Evolutionary conservation across 345 rosid species (phyloP).

Genomic region (Brassica carinata): DNA sequence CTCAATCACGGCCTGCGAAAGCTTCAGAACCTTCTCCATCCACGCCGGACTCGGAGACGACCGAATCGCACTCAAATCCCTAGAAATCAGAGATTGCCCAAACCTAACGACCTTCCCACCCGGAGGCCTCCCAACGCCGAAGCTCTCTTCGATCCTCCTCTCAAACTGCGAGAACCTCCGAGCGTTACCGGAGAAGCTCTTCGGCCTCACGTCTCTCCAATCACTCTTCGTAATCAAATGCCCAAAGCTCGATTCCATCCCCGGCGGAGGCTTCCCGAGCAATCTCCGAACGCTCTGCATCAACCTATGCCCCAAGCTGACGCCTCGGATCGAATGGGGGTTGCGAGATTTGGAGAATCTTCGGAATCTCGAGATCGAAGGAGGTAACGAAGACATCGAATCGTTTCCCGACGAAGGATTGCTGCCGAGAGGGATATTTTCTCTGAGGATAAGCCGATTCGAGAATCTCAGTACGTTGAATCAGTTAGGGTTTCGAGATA

Average conservation of each 20-base stretch:
- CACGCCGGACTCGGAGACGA: slow-evolving; percentile 40
- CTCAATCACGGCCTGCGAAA: slow-evolving; percentile 32
- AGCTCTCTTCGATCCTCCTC: slow-evolving; percentile 40
- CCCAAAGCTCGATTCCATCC: slow-evolving; percentile 33
- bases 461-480: slow-evolving; percentile 26
- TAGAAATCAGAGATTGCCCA: slow-evolving; percentile 44
- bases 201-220: slow-evolving; percentile 38
- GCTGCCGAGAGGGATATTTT: slow-evolving; percentile 32
- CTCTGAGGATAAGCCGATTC: slow-evolving; percentile 38
- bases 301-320: slow-evolving; percentile 39
- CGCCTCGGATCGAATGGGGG: slow-evolving; percentile 36
- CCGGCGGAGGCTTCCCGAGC: slow-evolving; percentile 43
- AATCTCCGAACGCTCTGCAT: slow-evolving; percentile 38
- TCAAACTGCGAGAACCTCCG: slow-evolving; percentile 43
- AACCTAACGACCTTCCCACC: slow-evolving; percentile 33
- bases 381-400: slow-evolving; percentile 29
- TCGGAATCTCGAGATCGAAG: slow-evolving; percentile 43
- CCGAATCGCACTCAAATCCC: slow-evolving; percentile 28
- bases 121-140: slow-evolving; percentile 41
- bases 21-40: slow-evolving; percentile 30
- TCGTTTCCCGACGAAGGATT: slow-evolving; percentile 47
- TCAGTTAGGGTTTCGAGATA: slow-evolving; percentile 34
- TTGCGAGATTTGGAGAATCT: slow-evolving; percentile 39
- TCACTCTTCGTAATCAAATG: slow-evolving; percentile 40
- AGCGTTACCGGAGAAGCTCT: slow-evolving; percentile 43